A percentile compares a stretch with the other conserved stretches of the same genome.
phyloP scores from a whole-genome alignment of 2,329 filamentous ascomycete species.

The Neonectria ditissima region DNA sequence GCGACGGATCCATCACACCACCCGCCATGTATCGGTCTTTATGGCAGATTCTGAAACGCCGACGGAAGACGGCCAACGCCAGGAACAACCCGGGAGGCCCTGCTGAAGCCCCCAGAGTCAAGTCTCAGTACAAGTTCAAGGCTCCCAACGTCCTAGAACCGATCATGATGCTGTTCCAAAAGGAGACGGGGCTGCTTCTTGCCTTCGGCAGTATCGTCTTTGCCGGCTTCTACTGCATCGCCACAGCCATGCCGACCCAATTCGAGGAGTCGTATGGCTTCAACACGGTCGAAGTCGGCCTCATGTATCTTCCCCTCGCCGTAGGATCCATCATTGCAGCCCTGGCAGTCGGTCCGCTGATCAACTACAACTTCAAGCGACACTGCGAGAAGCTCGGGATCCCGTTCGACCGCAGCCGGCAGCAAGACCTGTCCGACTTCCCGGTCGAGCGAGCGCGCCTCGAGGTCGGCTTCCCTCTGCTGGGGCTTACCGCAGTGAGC shows the following conservation, averaged over 20 bases:
- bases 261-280: conserved; percentile 68
- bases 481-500: conserved; percentile 61
- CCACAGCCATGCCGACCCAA: conserved; percentile 57
- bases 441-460: conserved; percentile 65
- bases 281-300: conserved; percentile 65
- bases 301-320: conserved; percentile 65
- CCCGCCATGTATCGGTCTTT: conserved; percentile 52
- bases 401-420: conserved; percentile 63
- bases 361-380: conserved; percentile 77
- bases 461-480: conserved; percentile 62
- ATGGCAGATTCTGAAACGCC: conserved; percentile 46
- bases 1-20: conserved; percentile 62
- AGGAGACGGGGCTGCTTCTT: conserved; percentile 59
- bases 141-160: conserved; percentile 56
- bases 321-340: conserved; percentile 62
- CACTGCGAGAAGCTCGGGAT: conserved; percentile 67
- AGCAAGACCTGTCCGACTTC: conserved; percentile 61
- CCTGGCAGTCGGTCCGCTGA: conserved; percentile 61
- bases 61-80: conserved; percentile 24
- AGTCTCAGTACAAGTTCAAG: conserved; percentile 51
- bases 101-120: conserved; percentile 23
- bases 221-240: conserved; percentile 62
- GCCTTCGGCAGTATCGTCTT: conserved; percentile 59
- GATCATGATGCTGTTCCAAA: conserved; percentile 55
- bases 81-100: conserved; percentile 28